Evolutionary conservation across 2,329 filamentous ascomycete genomes (phyloP), one percentile per base, ranked within the genome.

Genomic region (Aspergillus ibericus): DNA sequence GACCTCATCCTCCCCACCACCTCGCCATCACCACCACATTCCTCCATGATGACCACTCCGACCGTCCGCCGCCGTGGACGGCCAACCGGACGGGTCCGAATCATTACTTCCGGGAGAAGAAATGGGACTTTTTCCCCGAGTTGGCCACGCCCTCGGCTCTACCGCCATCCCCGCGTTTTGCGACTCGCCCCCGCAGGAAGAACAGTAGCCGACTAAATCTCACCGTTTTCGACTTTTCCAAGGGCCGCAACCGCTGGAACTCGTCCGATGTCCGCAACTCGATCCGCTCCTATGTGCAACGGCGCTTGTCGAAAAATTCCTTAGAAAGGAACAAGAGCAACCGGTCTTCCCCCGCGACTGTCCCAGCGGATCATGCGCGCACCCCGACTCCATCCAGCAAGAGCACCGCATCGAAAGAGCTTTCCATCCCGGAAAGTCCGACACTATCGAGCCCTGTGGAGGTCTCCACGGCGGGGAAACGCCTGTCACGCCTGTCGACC

Each of bases 81-180:
- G 59, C 63, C 25, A 64, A 53, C 7, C 64, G 64, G 5, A 56
- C 60, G 3, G 70, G 68, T 18, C 64, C 69, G 4, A 73, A 70
- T 55, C 72, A 73, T 59, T 76, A 76, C 47, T 76, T 76, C 47
- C 68, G 73, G 6, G 74, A 77, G 47, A 77, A 77, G 63, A 76
- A 75, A 59, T 77, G 72, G 72, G 73, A 76, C 60, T 75, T 75
- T 61, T 77, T 77, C 58, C 74, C 74, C 1, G 74, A 77, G 58
- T 51, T 77, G 32, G 74, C 72, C 0, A 68, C 69, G 0, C 70
- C 72, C 3, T 68, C 70, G 4, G 59, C 66, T n/a, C 8, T 67
- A 4, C 67, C 61, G 44, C 13, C 58, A 29, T 48, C 44, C 44
- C 44, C 44, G 44, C 44, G 27, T 29, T 48, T 29, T 29, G 58